Base-by-base conservation (phyloP, 441 rosid species). In the Populus hybrid region DNA sequence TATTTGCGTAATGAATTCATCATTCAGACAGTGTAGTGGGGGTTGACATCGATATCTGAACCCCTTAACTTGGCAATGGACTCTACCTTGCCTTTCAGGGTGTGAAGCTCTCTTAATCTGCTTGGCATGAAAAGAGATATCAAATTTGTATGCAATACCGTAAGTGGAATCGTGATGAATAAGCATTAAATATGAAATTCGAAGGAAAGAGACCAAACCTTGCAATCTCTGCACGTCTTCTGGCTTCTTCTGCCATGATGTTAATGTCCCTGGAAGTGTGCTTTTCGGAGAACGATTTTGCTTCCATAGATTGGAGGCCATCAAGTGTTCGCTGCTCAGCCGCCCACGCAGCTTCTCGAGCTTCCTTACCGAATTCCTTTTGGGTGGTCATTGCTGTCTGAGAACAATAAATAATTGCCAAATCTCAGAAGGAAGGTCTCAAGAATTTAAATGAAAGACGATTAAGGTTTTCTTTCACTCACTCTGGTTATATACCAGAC, bases 321-420 rank as follows among this genome's bases (percentile, higher is more conserved):
- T 94, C 95, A 66, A 88, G 86, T 20, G 98, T 92, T 80, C 99
- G 88, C 82, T 95, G 99, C 64, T 92, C 93, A 14, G 81, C 82
- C 30, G 97, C 99, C 99, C 99, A 95, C 64, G 92, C 95, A 50
- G 97, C 99, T 78, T 95, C 97, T 40, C 98, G 87, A 72, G 91
- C 98, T 79, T 87, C 98, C 71, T 85, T 95, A 7, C 98, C 99
- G 24, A 90, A 95, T 73, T 95, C 97, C 82, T 94, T 93, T 87
- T 95, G 92, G 46, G 99, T 87, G 36, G 97, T 95, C 80, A 95
- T 84, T 65, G 98, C 92, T 28, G 88, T 89, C 98, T 95, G 81
- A 18, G 5, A 63, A 32, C 40, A 74, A 11, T 68, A 18, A 50
- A 26, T 32, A 36, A 18, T 35, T 16, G 24, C 16, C 28, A n/a